Conservation (phyloP, 2,329 filamentous ascomycete genomes). For the Scedosporium apiospermum region DNA sequence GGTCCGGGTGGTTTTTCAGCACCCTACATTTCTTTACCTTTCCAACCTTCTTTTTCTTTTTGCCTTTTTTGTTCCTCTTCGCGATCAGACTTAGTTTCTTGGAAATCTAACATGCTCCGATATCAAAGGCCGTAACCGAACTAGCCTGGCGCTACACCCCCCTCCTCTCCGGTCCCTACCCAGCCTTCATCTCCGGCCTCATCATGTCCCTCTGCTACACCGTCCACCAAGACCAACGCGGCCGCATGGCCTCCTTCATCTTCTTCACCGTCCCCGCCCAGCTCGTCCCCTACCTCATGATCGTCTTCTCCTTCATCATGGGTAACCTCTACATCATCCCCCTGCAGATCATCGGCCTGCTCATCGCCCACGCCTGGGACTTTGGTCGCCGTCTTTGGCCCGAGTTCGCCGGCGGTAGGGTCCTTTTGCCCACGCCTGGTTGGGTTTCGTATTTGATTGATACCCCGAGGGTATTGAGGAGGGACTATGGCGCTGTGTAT, state of each 20-base stretch:
- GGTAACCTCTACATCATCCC: conserved; percentile 46
- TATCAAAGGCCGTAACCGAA: conserved; percentile 7
- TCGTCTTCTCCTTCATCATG: conserved; percentile 59
- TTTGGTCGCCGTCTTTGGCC: conserved; percentile 86
- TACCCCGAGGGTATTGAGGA: conserved; percentile 16
- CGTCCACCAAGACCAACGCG: conserved; percentile 75
- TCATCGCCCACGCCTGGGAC: conserved; percentile 84
- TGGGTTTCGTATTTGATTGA: conserved; percentile 61
- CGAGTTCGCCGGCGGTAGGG: conserved; percentile 74
- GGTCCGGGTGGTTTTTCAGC: conserved; percentile 48
- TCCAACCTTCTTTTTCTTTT: too few species aligned
- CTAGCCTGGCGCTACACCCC: conserved; percentile 6
- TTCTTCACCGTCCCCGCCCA: conserved; percentile 77
- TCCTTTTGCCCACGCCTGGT: conserved; percentile 63
- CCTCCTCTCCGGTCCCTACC: neutral
- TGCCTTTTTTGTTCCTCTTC: too few species aligned
- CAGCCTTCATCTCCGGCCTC: conserved; percentile 52
- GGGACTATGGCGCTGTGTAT: conserved; percentile 8
- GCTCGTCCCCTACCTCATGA: conserved; percentile 70
- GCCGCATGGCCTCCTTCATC: conserved; percentile 66
- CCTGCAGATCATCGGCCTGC: conserved; percentile 63
- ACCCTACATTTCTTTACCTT: conserved; percentile 48
- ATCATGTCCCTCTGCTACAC: conserved; percentile 77
- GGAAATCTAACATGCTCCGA: neutral
- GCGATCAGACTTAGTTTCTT: neutral